Conservation (phyloP, 106 monocot genomes). For the Gastrodia elata region DNA sequence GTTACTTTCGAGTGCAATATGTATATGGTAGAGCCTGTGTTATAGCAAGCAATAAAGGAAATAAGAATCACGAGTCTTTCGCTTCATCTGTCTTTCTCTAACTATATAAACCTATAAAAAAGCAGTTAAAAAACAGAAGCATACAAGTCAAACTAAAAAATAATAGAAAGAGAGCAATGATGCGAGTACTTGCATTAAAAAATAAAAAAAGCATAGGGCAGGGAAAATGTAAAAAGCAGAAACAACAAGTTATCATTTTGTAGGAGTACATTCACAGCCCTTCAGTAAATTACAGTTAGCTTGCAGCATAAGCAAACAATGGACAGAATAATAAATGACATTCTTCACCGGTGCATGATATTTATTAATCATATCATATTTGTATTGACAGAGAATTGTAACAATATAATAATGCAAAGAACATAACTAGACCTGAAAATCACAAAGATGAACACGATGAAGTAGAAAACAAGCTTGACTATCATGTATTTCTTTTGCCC, state of each 20-base stretch:
- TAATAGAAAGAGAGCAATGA: not conserved
- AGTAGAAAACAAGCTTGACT: conserved; percentile 80
- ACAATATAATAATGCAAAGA: not conserved
- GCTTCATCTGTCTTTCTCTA: no score
- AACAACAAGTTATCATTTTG: not conserved
- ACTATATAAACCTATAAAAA: not conserved
- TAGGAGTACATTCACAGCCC: not conserved
- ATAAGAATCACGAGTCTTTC: no score
- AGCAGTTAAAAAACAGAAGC: not conserved
- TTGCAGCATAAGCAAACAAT: not conserved
- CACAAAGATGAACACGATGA: conserved; percentile 63
- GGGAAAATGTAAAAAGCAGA: not conserved
- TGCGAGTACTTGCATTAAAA: not conserved
- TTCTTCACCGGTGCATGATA: not conserved
- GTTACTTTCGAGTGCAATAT: no score
- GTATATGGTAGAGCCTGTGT: no score
- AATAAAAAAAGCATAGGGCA: not conserved
- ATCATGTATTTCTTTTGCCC: conserved; percentile 80
- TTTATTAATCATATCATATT: not conserved
- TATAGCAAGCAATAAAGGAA: no score
- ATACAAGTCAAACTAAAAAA: not conserved
- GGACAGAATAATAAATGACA: not conserved
- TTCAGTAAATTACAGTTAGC: not conserved
- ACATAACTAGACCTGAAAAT: conserved; percentile 59
- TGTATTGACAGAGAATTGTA: not conserved